Conservation (phyloP, 345 rosid genomes). For the Syzygium grande region DNA sequence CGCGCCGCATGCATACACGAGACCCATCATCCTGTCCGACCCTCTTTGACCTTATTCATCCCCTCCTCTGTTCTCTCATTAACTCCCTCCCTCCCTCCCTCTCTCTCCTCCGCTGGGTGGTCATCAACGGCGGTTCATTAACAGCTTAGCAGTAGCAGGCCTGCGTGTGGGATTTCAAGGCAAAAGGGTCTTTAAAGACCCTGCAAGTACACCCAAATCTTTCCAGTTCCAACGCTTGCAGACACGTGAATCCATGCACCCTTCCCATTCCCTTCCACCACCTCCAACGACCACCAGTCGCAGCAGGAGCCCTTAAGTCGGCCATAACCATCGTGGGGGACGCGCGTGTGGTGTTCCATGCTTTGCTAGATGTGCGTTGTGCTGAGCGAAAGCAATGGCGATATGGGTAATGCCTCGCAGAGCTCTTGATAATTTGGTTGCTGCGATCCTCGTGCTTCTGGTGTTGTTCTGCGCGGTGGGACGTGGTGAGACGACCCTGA, state of each 20-base stretch:
- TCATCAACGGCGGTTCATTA: background rate
- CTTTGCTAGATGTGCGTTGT: background rate
- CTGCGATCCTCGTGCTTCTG: background rate
- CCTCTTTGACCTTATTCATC: background rate
- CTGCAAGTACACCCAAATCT: background rate
- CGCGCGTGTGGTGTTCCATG: background rate
- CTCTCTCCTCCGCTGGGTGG: background rate
- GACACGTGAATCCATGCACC: background rate
- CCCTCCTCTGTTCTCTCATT: background rate
- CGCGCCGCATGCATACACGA: background rate
- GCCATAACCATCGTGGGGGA: background rate
- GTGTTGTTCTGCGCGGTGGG: background rate
- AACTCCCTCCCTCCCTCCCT: background rate
- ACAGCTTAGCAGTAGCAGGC: background rate
- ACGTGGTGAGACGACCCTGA: conserved; percentile 14
- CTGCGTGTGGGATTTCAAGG: background rate
- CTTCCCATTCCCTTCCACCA: background rate
- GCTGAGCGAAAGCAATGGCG: background rate
- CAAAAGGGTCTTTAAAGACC: background rate
- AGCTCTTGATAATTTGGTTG: background rate
- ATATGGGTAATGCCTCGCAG: background rate
- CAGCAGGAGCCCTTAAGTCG: background rate
- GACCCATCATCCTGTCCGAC: background rate
- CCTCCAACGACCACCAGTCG: background rate
- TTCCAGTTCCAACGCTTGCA: background rate